Evolutionary conservation across 176 grass and related monocot genomes (phyloP), one percentile per base, ranked within the genome.

Genomic region (Triticum aestivum): DNA sequence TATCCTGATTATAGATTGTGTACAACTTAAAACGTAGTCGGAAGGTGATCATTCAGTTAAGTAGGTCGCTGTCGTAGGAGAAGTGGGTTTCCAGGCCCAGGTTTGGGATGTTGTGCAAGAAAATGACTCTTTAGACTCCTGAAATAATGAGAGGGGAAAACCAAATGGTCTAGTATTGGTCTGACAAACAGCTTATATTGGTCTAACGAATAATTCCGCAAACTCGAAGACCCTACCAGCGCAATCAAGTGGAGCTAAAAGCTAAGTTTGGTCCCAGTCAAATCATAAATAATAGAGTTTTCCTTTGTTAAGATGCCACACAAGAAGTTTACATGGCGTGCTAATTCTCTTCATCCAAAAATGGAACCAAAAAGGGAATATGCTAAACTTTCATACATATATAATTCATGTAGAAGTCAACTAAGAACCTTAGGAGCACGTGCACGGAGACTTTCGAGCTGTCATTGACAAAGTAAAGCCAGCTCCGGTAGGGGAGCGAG

Each of bases 371-470:
- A 63, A 32, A 23, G 44, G 20, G 56, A 75, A 33, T 45, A 84
- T 33, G 69, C 17, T 13, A 81, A 29, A 51, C 11, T 9, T 63
- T 23, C 3, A 4, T 29, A 7, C 38, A 45, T 6, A 54, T 11
- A 54, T 11, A 39, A 78, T 9, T 49, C 0, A 75, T 75, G 42
- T 29, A 52, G 71, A 24, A 73, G 84, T 87, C 84, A 90, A 86
- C 54, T 39, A 76, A 30, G 51, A 23, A 82, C 27, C 51, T 11
- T 11, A 11, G 42, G 42, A 10, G 42, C 42, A 44, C 42, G 9
- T 11, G 42, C 10, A 11, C 9, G 9, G 10, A 44, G 42, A 44
- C 42, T 11, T 44, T 11, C 42, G 9, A 11, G 42, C 9, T 44
- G 42, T 44, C 42, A 44, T 44, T 10, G 2, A 44, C 42, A 44